Evolutionary conservation across 345 rosid genomes (phyloP), one percentile per base, ranked within the genome.

Genomic region (Camelina hispida): DNA sequence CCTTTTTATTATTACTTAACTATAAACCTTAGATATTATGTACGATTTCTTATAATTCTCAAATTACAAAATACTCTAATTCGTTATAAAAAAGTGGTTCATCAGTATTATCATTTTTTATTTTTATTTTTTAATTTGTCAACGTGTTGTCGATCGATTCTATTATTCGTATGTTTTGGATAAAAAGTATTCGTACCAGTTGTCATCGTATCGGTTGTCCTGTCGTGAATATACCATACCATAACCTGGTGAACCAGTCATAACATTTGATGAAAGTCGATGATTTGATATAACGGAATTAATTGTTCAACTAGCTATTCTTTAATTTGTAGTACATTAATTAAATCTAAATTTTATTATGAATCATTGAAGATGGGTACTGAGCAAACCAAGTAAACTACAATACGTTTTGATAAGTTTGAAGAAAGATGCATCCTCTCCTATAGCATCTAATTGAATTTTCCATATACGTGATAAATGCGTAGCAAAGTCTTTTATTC

Each of bases 161-260:
- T 38, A 14, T 38, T 28, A 67, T 28, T 14, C 60, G 12, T 47
- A 51, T 14, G 34, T 50, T 74, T 66, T 4, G n/a, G 46, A 58
- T 25, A 5, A 20, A 60, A 59, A n/a, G 10, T 2, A n/a, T 7
- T 51, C n/a, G 38, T 52, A 25, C 58, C 40, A 76, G 53, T n/a
- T 22, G 59, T 62, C 50, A 44, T 76, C 64, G 20, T 22, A 62
- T 62, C 17, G 46, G 75, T 62, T 76, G 79, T 76, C 64, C 20
- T 69, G 75, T 52, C 63, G 63, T 22, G 30, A 30, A 40, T 67
- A 56, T 48, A 28, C 51, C 37, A 56, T 38, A 40, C 51, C 37
- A 34, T 34, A 34, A 7, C 37, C 30, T 28, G 30, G 5, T 28
- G 30, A 28, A 28, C 5, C 30, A 40, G 63, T 40, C 74, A 75